Evolutionary conservation across 2,329 filamentous ascomycete species (phyloP).

Genomic region (Thermothelomyces thermophilus): DNA sequence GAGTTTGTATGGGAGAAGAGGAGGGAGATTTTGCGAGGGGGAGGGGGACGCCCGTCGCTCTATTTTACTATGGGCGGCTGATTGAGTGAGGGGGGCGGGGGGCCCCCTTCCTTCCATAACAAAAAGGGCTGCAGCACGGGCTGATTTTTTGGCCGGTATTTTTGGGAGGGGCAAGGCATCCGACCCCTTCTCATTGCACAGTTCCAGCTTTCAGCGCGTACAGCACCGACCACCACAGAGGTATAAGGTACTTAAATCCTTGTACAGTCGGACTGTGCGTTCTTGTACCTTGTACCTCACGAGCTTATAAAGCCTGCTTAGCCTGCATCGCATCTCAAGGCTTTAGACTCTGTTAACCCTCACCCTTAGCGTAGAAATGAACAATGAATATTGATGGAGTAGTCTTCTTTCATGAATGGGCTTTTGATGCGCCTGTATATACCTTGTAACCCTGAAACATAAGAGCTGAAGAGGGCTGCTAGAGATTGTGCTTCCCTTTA

Average conservation of each 20-base stretch:
- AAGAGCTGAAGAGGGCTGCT: no score
- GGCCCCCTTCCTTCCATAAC: constrained; percentile 26
- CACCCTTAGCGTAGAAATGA: no score
- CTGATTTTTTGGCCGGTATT: constrained; percentile 28
- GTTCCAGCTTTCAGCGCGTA: neutral
- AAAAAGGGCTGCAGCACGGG: constrained; percentile 26
- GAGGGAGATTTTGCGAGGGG: constrained; percentile 47
- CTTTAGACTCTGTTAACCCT: no score
- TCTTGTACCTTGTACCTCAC: constrained; percentile 17
- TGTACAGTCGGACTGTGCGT: constrained; percentile 14
- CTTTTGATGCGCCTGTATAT: no score
- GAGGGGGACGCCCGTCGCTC: constrained; percentile 49
- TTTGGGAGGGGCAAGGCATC: constrained; percentile 19
- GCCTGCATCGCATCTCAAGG: no score
- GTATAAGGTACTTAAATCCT: constrained; percentile 16
- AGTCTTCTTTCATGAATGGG: no score
- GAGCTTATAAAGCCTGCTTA: no score
- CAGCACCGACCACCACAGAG: constrained; percentile 9
- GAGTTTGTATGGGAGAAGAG: constrained; percentile 54
- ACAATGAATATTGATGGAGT: no score
- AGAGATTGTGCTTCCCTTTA: no score
- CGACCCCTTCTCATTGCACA: constrained; percentile 8
- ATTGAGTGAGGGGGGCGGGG: constrained; percentile 44
- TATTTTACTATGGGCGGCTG: constrained; percentile 61
- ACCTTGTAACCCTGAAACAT: no score